Percentiles rank a stretch among this genome's conserved stretches.
These are phyloP conservation scores for Selaginella moellendorffii DNA, from an alignment of 75 land plant genomes.

Conservation along the genomic window DNA sequence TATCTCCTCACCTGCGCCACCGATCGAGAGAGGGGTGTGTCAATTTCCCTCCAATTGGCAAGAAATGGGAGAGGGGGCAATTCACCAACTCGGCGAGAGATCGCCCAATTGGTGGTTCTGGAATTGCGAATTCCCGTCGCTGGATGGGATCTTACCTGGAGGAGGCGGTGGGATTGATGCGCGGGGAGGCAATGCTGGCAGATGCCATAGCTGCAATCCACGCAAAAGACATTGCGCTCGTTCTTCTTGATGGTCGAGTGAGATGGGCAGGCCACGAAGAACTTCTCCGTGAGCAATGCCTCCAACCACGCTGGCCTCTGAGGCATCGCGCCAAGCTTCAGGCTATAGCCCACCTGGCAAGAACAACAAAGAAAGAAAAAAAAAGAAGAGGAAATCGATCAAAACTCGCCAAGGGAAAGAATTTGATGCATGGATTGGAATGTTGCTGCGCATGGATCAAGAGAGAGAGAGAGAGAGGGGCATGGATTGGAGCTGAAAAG, in stretches of 20 bases:
- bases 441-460: no score
- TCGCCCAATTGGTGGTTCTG: no score
- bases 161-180: constrained; percentile 45
- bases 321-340: background rate
- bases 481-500: no score
- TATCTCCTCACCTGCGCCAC: constrained; percentile 50
- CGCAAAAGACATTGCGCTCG: constrained; percentile 59
- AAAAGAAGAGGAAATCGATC: background rate
- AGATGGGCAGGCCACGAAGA: constrained; percentile 36
- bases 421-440: background rate
- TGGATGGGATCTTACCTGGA: no score
- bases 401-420: background rate
- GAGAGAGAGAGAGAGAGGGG: no score
- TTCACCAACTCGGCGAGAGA: no score
- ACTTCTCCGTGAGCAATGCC: constrained; percentile 35
- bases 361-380: no score
- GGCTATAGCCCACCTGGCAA: no score
- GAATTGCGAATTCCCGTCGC: no score
- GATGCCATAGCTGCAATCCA: constrained; percentile 49
- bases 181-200: constrained; percentile 40
- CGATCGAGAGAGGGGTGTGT: no score
- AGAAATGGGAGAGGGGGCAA: no score
- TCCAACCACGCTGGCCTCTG: constrained; percentile 54
- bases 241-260: constrained; percentile 49
- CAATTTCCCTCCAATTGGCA: no score